Evolutionary conservation across 148 eudicot species (phyloP).

Genomic region (Chenopodium formosanum): DNA sequence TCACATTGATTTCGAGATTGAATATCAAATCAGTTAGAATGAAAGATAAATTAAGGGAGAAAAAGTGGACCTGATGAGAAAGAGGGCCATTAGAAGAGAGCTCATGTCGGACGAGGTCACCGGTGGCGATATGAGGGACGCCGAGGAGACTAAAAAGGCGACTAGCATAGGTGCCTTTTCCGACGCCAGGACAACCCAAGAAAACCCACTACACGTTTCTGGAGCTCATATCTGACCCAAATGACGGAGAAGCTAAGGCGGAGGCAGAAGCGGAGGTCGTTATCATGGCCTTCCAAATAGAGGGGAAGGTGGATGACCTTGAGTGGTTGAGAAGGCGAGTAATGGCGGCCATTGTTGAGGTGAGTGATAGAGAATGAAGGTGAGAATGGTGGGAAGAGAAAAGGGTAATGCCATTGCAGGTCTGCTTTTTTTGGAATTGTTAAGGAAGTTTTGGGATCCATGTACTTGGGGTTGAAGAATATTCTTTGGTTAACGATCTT

Average conservation of each 20-base stretch:
- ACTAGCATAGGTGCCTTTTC: slow-evolving; percentile 94
- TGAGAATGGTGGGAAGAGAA: neutral
- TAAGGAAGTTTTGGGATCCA: no score
- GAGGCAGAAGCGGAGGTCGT: slow-evolving; percentile 28
- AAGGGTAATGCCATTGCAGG: neutral
- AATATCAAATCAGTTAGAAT: no score
- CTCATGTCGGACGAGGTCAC: slow-evolving; percentile 91
- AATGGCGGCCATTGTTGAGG: slow-evolving; percentile 48
- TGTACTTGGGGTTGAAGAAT: no score
- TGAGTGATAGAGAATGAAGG: neutral
- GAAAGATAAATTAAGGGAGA: neutral
- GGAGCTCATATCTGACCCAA: slow-evolving; percentile 34
- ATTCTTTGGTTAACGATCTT: no score
- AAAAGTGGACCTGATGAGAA: slow-evolving; percentile 46
- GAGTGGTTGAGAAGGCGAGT: slow-evolving; percentile 44
- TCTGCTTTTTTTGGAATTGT: neutral
- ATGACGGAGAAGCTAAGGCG: slow-evolving; percentile 23
- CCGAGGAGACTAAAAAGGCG: slow-evolving; percentile 70
- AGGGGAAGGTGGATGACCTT: slow-evolving; percentile 23
- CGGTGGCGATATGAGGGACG: slow-evolving; percentile 97
- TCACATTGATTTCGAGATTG: no score
- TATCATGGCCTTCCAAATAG: slow-evolving; percentile 39
- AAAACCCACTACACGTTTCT: slow-evolving; percentile 87
- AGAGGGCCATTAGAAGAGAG: slow-evolving; percentile 66
- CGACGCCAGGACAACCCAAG: slow-evolving; percentile 90